Conservation (phyloP, 805 yeast genomes). For the Yueomyces sp. region DNA sequence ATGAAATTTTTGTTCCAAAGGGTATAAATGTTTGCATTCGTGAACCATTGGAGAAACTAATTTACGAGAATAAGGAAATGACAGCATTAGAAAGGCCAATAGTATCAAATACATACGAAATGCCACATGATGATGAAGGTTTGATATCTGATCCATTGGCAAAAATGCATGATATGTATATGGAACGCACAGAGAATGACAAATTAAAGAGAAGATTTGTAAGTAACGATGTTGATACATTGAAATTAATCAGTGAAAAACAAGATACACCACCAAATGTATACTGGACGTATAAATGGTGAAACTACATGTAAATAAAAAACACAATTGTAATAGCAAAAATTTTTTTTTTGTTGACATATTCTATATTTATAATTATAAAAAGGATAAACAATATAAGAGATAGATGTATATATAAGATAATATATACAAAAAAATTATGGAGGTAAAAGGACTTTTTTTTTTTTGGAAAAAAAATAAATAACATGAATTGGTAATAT, state of each 20-base stretch:
- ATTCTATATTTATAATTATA: too few species aligned
- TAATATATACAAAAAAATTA: too few species aligned
- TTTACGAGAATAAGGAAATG: constrained; percentile 2
- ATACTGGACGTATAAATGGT: constrained; percentile 23
- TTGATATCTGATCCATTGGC: constrained; percentile 4
- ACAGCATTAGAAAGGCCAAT: constrained; percentile 13
- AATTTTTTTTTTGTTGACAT: background rate
- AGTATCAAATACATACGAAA: constrained; percentile 17
- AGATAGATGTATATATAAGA: too few species aligned
- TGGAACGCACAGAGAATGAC: constrained; percentile 15
- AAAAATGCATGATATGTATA: constrained; percentile 16
- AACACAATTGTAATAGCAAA: background rate
- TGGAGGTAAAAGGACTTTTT: too few species aligned
- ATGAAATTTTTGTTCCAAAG: constrained; percentile 41
- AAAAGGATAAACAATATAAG: too few species aligned
- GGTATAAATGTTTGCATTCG: constrained; percentile 43
- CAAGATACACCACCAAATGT: constrained; percentile 13
- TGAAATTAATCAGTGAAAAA: constrained; percentile 5
- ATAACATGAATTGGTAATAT: background rate
- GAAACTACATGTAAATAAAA: background rate
- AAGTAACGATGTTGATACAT: constrained; percentile 7
- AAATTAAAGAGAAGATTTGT: constrained; percentile 9
- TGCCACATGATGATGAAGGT: constrained; percentile 10
- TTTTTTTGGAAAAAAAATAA: too few species aligned
- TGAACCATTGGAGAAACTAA: constrained; percentile 30